Base-by-base conservation (phyloP, 140 eudicot species). In the Stevia rebaudiana region DNA sequence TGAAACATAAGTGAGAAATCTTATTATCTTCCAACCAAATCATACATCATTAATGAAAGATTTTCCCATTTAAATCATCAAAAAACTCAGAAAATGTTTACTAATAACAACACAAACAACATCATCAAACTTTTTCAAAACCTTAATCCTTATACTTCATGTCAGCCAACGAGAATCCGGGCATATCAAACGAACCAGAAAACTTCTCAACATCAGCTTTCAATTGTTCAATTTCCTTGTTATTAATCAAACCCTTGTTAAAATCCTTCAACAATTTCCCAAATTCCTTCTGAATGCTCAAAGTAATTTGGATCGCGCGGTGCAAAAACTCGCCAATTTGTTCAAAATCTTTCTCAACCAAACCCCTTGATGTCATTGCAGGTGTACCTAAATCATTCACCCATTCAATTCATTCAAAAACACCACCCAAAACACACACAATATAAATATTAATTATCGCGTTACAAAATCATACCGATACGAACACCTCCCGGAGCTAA, bases 301-400 rank as follows among this genome's bases (percentile, higher is more conserved):
- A 74, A 8, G 96, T 87, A 72, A 87, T 65, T 16, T 79, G 77
- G 24, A 87, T 94, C 1, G 95, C 88, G 12, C 88, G 73, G 76
- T 87, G 97, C 51, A 91, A 89, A 68, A 91, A 87, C 71, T 91
- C 98, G 16, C 82, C 98, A 5, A 87, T 84, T 78, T 84, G 83
- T 85, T 91, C 98, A 67, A 91, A 91, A 66, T 91, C 98, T 72
- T 91, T 91, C 78, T 91, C 98, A 10, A 88, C 82, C 53, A 91
- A 59, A 10, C 96, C 98, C 83, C 98, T 87, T 67, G 98, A 87
- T 21, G 98, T 91, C 98, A 91, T 91, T 10, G 98, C 98, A 3
- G 96, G 98, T 15, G 96, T 72, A 72, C 95, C 97, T 90, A 63
- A 63, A 42, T 48, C 30, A 33, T 60, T 33, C 58, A 17, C n/a